Conservation (phyloP, 2,329 filamentous ascomycete genomes). For the Sphaceloma murrayae region DNA sequence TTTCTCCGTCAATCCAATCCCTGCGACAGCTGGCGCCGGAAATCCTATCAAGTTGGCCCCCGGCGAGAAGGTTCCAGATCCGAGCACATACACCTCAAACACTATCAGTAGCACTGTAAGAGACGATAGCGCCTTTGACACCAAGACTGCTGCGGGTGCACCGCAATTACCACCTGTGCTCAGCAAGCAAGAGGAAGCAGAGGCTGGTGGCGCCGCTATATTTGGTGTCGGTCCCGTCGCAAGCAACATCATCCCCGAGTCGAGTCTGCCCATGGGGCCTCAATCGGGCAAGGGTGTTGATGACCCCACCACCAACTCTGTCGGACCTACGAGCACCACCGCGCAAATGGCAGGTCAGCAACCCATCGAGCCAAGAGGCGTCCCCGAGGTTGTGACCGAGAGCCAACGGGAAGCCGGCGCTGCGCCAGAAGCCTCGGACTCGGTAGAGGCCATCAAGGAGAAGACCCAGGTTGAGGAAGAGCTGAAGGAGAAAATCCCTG, state of each 20-base stretch:
- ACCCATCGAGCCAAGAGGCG: conserved; percentile 37
- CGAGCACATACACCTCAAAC: conserved; percentile 53
- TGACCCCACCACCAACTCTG: conserved; percentile 36
- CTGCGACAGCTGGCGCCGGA: conserved; percentile 47
- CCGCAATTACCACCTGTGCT: conserved; percentile 38
- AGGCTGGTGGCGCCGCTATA: conserved; percentile 33
- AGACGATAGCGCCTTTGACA: conserved; percentile 77
- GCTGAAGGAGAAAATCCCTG: conserved; percentile 55
- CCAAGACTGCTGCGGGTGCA: conserved; percentile 57
- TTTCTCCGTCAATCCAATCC: conserved; percentile 47
- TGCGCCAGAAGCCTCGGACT: conserved; percentile 55
- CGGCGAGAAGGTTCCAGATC: conserved; percentile 69
- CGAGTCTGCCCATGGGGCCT: conserved; percentile 60
- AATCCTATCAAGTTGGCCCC: conserved; percentile 73
- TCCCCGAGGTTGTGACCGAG: conserved; percentile 58
- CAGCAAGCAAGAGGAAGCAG: conserved; percentile 36
- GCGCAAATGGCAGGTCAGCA: conserved; percentile 38
- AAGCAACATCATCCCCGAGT: conserved; percentile 67
- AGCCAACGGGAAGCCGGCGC: conserved; percentile 58
- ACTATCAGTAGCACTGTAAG: conserved; percentile 57
- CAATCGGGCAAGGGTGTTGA: conserved; percentile 29
- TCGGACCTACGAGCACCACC: conserved; percentile 37
- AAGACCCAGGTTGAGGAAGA: conserved; percentile 53
- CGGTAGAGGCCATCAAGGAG: conserved; percentile 49
- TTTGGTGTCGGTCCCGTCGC: conserved; percentile 39